Conservation (phyloP, 2,329 filamentous ascomycete species). For the Xylariales sp. region DNA sequence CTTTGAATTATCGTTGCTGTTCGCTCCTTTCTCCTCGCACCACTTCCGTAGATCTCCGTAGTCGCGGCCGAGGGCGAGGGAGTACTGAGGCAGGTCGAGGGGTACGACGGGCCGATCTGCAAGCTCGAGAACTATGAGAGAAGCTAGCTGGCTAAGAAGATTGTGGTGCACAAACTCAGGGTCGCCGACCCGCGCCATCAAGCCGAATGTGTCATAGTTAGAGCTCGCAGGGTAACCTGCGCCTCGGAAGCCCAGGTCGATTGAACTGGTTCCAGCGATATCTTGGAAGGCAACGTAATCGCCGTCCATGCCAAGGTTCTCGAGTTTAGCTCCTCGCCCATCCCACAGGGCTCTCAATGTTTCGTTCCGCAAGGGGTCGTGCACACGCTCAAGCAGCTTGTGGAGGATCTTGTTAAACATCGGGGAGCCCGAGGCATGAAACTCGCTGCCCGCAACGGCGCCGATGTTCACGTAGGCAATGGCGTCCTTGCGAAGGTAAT, state of each 20-base stretch:
- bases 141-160: constrained; percentile 73
- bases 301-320: constrained; percentile 67
- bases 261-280: constrained; percentile 80
- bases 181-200: constrained; percentile 77
- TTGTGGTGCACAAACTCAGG: constrained; percentile 79
- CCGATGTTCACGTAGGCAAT: constrained; percentile 92
- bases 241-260: constrained; percentile 78
- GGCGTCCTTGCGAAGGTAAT: constrained; percentile 66
- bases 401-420: constrained; percentile 69
- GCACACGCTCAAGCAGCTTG: constrained; percentile 69
- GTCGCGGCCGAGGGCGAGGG: constrained; percentile 59
- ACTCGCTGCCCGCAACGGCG: constrained; percentile 70
- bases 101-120: constrained; percentile 77
- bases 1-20: constrained; percentile 22
- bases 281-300: constrained; percentile 91
- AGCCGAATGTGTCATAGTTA: constrained; percentile 86
- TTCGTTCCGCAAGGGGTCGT: constrained; percentile 66
- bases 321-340: constrained; percentile 54
- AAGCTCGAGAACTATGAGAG: constrained; percentile 79
- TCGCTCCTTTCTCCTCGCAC: constrained; percentile 49
- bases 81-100: constrained; percentile 75
- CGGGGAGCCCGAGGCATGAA: constrained; percentile 77
- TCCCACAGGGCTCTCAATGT: constrained; percentile 77
- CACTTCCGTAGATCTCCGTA: constrained; percentile 64
- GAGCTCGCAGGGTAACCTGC: constrained; percentile 68